These are phyloP conservation scores for Macaranga tanarius DNA, from an alignment of 441 rosid species.

Conservation along the genomic window DNA sequence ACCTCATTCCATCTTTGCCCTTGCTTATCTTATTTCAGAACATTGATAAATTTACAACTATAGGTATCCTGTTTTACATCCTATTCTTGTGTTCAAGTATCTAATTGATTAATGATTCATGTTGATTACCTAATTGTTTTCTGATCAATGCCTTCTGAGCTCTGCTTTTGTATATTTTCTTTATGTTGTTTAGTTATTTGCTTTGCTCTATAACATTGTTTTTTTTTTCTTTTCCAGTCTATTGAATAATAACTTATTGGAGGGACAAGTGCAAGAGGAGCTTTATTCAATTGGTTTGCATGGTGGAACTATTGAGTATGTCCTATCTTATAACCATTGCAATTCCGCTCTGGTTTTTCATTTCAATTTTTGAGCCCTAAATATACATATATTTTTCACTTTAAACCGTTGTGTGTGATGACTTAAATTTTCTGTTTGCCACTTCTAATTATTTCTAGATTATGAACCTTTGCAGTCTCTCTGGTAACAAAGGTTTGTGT, in stretches of 20 bases:
- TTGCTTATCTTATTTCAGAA: background rate
- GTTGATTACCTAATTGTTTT: background rate
- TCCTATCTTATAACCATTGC: slow-evolving; percentile 15
- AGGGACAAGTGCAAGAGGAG: slow-evolving; percentile 86
- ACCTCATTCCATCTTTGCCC: background rate
- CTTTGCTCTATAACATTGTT: slow-evolving; percentile 1
- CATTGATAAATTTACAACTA: background rate
- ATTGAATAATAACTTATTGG: slow-evolving; percentile 65
- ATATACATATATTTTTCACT: background rate
- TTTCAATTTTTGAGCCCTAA: background rate
- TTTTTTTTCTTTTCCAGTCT: slow-evolving; percentile 43
- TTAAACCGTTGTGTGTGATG: background rate
- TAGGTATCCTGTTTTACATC: background rate
- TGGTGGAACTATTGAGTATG: slow-evolving; percentile 96
- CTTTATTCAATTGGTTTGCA: slow-evolving; percentile 85
- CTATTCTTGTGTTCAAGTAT: background rate
- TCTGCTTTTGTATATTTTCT: background rate
- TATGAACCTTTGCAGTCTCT: slow-evolving; percentile 55
- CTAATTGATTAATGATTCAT: background rate
- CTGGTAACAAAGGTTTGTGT: slow-evolving; percentile 93
- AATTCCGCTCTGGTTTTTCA: slow-evolving; percentile 6
- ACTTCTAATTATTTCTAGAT: background rate
- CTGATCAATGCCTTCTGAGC: background rate
- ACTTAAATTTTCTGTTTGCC: background rate
- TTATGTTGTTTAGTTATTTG: background rate